Conservation (phyloP, 202 grass and related monocot species). For the Panicum virgatum region DNA sequence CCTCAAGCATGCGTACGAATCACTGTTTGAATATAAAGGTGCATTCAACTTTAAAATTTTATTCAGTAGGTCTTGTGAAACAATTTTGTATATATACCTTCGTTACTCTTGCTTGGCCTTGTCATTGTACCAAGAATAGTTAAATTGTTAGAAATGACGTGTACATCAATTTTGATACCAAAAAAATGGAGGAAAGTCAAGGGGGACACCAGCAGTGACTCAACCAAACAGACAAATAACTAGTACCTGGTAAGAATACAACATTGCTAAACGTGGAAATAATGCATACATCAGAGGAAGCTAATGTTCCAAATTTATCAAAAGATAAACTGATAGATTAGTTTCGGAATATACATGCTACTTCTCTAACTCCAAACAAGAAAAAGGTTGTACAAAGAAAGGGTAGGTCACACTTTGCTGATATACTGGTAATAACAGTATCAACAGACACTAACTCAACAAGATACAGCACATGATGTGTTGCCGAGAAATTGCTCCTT, state of each 20-base stretch:
- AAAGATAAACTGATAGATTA: conserved; percentile 2
- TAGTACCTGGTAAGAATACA: background rate
- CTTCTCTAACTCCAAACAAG: conserved; percentile 2
- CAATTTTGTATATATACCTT: background rate
- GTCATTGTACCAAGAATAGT: background rate
- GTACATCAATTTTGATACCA: too few relatives aligned
- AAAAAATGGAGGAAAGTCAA: background rate
- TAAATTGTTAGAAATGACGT: background rate
- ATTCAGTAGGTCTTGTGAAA: background rate
- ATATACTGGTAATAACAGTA: conserved; percentile 27
- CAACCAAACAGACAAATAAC: background rate
- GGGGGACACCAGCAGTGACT: background rate
- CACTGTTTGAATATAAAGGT: background rate
- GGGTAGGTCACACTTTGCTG: background rate
- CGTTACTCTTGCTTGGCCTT: background rate
- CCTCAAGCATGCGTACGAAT: background rate
- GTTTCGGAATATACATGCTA: conserved; percentile 20
- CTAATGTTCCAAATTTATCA: background rate
- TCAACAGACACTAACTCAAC: conserved; percentile 25
- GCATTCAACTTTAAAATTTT: background rate
- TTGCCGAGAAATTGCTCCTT: conserved; percentile 10
- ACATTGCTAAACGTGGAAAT: background rate
- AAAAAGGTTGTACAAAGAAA: conserved; percentile 22
- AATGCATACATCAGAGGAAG: background rate
- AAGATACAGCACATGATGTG: background rate